These are phyloP conservation scores for Zarea fungicola DNA, from an alignment of 2,329 filamentous ascomycete genomes.

Conservation along the genomic window DNA sequence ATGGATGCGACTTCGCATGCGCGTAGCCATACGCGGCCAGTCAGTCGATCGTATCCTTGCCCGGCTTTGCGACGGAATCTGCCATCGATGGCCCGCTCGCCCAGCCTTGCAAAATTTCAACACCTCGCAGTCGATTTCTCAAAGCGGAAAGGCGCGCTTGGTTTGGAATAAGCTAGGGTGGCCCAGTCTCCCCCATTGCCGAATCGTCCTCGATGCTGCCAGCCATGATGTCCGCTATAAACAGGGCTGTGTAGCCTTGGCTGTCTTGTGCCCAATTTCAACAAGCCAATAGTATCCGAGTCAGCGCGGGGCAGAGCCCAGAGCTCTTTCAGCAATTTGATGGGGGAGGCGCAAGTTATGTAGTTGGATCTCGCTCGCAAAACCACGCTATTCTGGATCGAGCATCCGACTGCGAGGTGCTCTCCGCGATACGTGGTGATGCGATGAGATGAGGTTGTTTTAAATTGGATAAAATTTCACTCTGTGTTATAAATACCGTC, in stretches of 20 bases:
- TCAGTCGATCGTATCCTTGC: too few species aligned
- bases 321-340: not conserved
- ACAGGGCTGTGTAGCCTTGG: not conserved
- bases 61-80: too few species aligned
- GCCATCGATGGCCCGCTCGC: too few species aligned
- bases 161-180: not conserved
- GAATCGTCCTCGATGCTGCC: too few species aligned
- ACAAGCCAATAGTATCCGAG: not conserved
- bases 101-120: too few species aligned
- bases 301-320: not conserved
- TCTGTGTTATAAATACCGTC: not conserved
- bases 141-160: not conserved
- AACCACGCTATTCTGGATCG: not conserved
- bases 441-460: too few species aligned
- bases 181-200: not conserved
- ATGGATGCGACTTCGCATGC: too few species aligned
- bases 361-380: not conserved
- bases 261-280: not conserved
- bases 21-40: too few species aligned
- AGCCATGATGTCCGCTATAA: too few species aligned
- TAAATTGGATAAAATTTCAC: too few species aligned
- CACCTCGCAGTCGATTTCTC: constrained; percentile 1
- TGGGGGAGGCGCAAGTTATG: not conserved
- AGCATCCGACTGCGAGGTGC: not conserved
- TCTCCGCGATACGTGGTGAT: too few species aligned